Evolutionary conservation across 768 basidiomycete species (phyloP), one percentile per base, ranked within the genome.

Genomic region (Auriculariales sp.): DNA sequence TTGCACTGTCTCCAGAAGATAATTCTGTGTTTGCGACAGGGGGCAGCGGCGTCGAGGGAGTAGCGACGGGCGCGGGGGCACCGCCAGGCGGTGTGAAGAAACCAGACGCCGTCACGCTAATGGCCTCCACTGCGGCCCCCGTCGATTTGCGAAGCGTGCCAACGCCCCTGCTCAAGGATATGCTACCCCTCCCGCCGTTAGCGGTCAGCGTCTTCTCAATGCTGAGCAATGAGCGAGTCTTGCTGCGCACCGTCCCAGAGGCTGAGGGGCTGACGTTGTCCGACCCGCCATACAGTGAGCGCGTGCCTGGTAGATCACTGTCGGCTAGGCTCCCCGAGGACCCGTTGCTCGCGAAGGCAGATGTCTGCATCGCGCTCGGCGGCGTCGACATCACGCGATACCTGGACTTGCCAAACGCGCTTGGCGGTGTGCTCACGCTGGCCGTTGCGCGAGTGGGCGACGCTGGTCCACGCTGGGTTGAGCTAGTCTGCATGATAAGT

Each of bases 61-160:
- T n/a, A n/a, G n/a, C n/a, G n/a, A n/a, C n/a, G n/a, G n/a, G n/a
- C n/a, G n/a, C n/a, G n/a, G n/a, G n/a, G n/a, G n/a, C n/a, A n/a
- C 17, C 28, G n/a, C 19, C 22, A 9, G 82, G 79, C 3, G 83
- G 69, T 11, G 71, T 67, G 62, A 90, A 90, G 60, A 89, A 89
- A 0, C 87, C 88, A 19, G 71, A 71, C 29, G 84, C 87, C 28
- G 81, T 86, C 42, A 90, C 70, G 15, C 85, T 73, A 39, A 82
- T 61, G 25, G 85, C 81, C 65, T 84, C 81, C 50, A 89, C 87
- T 28, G 76, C 82, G 19, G 83, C 77, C 14, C 81, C 87, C 48
- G 72, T 70, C 36, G 74, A 64, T 67, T 86, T 87, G 55, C 68
- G 61, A 52, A 64, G 58, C 58, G 67, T 73, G 53, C 77, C 77